phyloP scores from a whole-genome alignment of 768 basidiomycete species.

The Mrakia blollopis region DNA sequence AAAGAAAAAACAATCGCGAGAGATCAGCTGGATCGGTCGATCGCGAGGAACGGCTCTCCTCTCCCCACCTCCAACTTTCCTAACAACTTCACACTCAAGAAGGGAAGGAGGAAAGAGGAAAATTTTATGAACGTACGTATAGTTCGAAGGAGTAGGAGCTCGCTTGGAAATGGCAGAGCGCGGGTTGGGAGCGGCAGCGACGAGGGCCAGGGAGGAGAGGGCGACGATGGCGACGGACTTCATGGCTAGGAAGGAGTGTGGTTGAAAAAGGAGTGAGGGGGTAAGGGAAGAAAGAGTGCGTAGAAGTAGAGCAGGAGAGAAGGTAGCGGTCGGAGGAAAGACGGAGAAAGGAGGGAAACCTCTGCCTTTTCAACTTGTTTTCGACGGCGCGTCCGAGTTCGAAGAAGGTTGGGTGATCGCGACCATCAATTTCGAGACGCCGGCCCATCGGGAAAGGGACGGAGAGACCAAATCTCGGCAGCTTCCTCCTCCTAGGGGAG shows the following conservation, averaged over 20 bases:
- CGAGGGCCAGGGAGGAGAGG: background rate
- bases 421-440: too few species aligned
- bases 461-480: too few species aligned
- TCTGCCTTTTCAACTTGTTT: background rate
- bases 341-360: background rate
- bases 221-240: background rate
- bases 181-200: conserved; percentile 1
- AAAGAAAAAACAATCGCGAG: background rate
- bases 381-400: too few species aligned
- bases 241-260: background rate
- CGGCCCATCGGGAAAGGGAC: too few species aligned
- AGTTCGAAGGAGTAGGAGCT: background rate
- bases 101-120: too few species aligned
- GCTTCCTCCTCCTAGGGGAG: too few species aligned
- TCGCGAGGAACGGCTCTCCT: background rate
- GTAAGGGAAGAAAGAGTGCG: too few species aligned
- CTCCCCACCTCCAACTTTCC: background rate
- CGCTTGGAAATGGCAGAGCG: background rate
- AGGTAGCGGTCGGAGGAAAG: background rate
- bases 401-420: too few species aligned
- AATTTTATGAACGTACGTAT: conserved; percentile 1
- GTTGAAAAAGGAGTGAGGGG: background rate
- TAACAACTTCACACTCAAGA: background rate
- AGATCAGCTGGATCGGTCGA: background rate
- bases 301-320: conserved; percentile 4